Base-by-base conservation (phyloP, 2,329 filamentous ascomycete genomes). In the Calonectria fujianensis region DNA sequence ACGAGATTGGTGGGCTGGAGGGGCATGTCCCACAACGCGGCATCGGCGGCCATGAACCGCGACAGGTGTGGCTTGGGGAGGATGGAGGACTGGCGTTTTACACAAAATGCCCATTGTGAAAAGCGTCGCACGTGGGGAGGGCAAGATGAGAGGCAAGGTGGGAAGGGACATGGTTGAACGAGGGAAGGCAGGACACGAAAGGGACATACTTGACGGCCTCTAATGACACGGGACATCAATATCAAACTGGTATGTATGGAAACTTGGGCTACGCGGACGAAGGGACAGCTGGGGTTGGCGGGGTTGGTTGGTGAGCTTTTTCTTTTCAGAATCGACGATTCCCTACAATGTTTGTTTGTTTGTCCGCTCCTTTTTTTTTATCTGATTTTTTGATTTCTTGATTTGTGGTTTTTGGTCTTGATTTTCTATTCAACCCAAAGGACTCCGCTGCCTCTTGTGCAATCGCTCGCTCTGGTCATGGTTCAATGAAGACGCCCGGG, bases 91-190 rank as follows among this genome's bases (percentile, higher is more conserved):
- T 39, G 35, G 27, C 57, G 41, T 45, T 45, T 45, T 3, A 10
- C 2, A 39, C 11, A 8, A 32, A 39, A 41, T 48, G 45, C 57
- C 24, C 35, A 13, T 7, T 63, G 35, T 41, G 27, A 27, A 29
- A 41, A 63, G 41, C 14, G 57, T 63, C 57, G 37, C 57, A 63
- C 57, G 57, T 63, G 57, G 57, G 57, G 57, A 63, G 32, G 57
- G 57, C 37, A 29, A 41, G 37, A 41, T 41, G 57, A 41, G 24
- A 39, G 37, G 57, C 24, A 29, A 61, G 32, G 27, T 29, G 57
- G 31, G 35, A 24, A 27, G 35, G 35, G 32, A 41, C 41, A 48
- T n/a, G 45, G 20, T 48, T 41, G 57, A 14, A 13, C 11, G 35
- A 29, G n/a, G 35, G n/a, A n/a, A 41, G 8, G n/a, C 24, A 63